Base-by-base conservation (phyloP, 202 grass and related monocot species). In the Panicum hallii region DNA sequence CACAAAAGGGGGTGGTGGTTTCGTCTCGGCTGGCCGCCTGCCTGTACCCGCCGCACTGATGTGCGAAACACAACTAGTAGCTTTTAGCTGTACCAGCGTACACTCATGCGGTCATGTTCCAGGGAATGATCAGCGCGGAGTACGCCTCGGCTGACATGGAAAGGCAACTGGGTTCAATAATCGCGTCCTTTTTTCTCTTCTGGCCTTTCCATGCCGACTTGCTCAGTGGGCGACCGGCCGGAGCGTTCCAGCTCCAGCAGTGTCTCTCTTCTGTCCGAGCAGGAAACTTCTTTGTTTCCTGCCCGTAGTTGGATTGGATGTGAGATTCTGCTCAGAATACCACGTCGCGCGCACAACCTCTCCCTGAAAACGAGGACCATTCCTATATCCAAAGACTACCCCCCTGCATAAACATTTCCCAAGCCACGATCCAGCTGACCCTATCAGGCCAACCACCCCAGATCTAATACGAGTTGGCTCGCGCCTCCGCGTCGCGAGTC, bases 341-440 rank as follows among this genome's bases (percentile, higher is more conserved):
- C 36, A 34, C 2, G 1, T 34, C 34, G 9, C 11, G 9, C 45
- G 11, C 36, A 10, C 45, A 7, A 54, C 53, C 19, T 23, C 34
- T 79, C 56, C 54, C 73, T 7, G 20, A 17, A 56, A 62, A 71
- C 34, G 52, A 40, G 66, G 86, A 83, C 20, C 9, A 63, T 5
- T 30, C 4, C 0, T 36, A 5, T 66, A 70, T 50, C 42, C 42
- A 77, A 77, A 70, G 72, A 87, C 64, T 9, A 26, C 26, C 5
- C 7, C 7, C 46, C 11, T 47, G 38, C 34, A 49, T 10, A 23
- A 50, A 63, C 28, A 65, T 64, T 13, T 11, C 23, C 48, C 14
- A 30, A 55, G 36, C 20, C 6, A 40, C 9, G 28, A 9, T 30
- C 8, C 5, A 53, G 2, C 15, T 12, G 52, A 63, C 23, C 26